These are phyloP conservation scores for Hemileccinum rubropunctum DNA, from an alignment of 768 basidiomycete genomes.

Conservation along the genomic window DNA sequence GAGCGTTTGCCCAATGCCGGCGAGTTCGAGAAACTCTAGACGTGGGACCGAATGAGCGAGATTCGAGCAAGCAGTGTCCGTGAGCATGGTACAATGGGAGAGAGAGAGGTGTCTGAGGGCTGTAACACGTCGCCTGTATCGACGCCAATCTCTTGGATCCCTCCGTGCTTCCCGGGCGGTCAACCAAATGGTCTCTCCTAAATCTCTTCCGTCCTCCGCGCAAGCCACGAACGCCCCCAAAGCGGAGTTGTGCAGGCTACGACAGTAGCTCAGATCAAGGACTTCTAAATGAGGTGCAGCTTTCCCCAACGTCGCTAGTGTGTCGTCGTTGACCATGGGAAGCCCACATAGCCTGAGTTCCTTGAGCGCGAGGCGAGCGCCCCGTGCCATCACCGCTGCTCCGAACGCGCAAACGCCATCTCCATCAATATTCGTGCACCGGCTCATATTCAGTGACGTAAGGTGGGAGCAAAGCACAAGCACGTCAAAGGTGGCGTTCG, in stretches of 20 bases:
- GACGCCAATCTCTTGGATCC: conserved; percentile 46
- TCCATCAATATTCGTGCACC: conserved; percentile 67
- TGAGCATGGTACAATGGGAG: conserved; percentile 68
- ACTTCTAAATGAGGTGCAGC: conserved; percentile 73
- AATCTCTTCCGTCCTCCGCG: conserved; percentile 24
- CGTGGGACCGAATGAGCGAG: conserved; percentile 67
- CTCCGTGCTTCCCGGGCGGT: conserved; percentile 65
- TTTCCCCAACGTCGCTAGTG: conserved; percentile 63
- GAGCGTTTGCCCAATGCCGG: conserved; percentile 66
- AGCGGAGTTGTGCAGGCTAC: conserved; percentile 70
- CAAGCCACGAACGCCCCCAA: conserved; percentile 71
- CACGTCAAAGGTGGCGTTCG: conserved; percentile 70
- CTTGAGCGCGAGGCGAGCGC: conserved; percentile 52
- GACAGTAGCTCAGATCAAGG: conserved; percentile 74
- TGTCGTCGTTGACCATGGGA: conserved; percentile 53
- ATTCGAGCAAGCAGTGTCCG: conserved; percentile 72
- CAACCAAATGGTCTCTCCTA: conserved; percentile 46
- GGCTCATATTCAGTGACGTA: conserved; percentile 61
- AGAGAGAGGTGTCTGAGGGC: conserved; percentile 70
- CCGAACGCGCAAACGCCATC: conserved; percentile 55
- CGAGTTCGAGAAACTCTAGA: conserved; percentile 78
- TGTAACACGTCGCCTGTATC: conserved; percentile 61
- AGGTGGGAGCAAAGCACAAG: conserved; percentile 60
- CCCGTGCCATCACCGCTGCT: conserved; percentile 41
- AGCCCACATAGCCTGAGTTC: conserved; percentile 70